Evolutionary conservation across 768 basidiomycete genomes (phyloP).

Genomic region (Termitomyces sp.): DNA sequence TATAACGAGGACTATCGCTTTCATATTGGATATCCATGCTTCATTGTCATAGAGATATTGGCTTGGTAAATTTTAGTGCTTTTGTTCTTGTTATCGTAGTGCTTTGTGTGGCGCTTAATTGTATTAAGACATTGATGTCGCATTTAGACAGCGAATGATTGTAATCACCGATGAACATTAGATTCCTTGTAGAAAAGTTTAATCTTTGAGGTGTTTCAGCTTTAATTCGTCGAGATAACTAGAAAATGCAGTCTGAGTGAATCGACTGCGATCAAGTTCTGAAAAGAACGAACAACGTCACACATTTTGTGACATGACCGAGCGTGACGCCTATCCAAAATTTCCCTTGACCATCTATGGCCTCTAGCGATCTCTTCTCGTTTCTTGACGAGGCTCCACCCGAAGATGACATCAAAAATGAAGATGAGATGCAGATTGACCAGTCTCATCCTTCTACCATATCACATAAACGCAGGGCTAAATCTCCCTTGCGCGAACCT

Average conservation of each 20-base stretch:
- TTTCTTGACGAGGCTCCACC: constrained; percentile 49
- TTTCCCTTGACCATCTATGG: constrained; percentile 24
- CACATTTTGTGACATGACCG: neutral
- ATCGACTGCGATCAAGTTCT: too few species aligned
- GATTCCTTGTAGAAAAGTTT: neutral
- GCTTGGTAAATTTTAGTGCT: neutral
- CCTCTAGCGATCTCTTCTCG: constrained; percentile 58
- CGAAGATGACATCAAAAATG: constrained; percentile 32
- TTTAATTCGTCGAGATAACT: too few species aligned
- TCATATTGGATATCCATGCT: neutral
- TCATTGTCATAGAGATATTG: neutral
- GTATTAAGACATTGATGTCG: too few species aligned
- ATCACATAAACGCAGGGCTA: constrained; percentile 41
- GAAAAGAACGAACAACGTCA: neutral
- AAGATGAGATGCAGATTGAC: constrained; percentile 26
- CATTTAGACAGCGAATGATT: neutral
- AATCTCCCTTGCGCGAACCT: constrained; percentile 18
- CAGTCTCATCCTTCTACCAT: constrained; percentile 7
- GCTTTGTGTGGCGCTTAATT: neutral
- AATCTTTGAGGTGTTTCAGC: neutral
- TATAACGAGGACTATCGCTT: neutral
- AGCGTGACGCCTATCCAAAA: constrained; percentile 7
- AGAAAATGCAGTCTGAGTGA: too few species aligned
- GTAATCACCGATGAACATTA: neutral
- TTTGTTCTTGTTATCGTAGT: neutral